A percentile compares a stretch with the other conserved stretches of the same genome.
Evolutionary conservation across 2,329 filamentous ascomycete species (phyloP).

Genomic region (Zasmidium cellare): DNA sequence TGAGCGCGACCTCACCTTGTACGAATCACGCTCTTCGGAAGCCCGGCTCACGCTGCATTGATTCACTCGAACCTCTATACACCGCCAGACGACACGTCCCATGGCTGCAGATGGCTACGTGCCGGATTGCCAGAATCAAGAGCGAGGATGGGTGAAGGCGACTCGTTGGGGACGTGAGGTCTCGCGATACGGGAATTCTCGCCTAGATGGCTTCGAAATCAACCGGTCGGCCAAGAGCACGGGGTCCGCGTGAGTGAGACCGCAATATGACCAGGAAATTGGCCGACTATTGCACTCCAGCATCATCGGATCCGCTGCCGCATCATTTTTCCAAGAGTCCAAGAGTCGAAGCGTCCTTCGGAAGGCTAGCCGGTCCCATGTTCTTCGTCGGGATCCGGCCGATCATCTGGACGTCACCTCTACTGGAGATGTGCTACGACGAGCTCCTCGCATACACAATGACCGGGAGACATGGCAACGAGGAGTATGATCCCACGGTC

Average conservation of each 20-base stretch:
- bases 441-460: too few relatives aligned
- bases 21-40: neutral
- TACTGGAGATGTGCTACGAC: neutral
- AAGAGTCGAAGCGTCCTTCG: neutral
- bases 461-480: too few relatives aligned
- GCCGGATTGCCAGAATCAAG: neutral
- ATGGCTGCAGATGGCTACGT: neutral
- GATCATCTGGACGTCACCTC: neutral
- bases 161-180: neutral
- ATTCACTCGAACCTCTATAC: neutral
- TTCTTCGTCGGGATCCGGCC: neutral
- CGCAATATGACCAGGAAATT: neutral
- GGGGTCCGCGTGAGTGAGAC: neutral
- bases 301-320: neutral
- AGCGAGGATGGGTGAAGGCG: neutral
- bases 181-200: neutral
- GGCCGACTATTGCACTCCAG: neutral
- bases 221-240: neutral
- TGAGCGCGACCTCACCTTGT: neutral
- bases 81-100: neutral
- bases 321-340: neutral
- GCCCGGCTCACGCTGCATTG: neutral
- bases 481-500: too few relatives aligned
- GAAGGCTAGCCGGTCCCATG: neutral
- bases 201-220: neutral